phyloP scores from a whole-genome alignment of 768 basidiomycete species.

The Boletus sp. region DNA sequence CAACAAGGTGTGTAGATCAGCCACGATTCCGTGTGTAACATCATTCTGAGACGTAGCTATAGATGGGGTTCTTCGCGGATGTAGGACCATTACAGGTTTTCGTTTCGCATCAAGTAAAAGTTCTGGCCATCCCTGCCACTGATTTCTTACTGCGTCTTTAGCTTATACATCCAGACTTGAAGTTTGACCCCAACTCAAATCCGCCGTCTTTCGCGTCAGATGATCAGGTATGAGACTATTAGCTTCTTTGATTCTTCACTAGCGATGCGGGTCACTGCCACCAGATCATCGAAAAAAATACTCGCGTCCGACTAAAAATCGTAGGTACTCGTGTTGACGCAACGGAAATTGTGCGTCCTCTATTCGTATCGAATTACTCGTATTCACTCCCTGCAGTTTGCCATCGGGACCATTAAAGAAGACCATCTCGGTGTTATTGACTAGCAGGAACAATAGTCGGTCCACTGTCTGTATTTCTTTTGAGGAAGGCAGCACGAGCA shows the following conservation, averaged over 20 bases:
- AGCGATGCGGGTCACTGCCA: background rate
- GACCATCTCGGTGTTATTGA: conserved; percentile 95
- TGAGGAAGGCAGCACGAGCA: conserved; percentile 9
- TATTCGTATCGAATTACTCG: background rate
- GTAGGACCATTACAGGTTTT: conserved; percentile 94
- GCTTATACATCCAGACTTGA: conserved; percentile 93
- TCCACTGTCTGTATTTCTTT: background rate
- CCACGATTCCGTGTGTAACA: background rate
- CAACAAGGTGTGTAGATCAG: conserved; percentile 67
- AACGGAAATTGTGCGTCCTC: conserved; percentile 83
- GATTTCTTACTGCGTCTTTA: conserved; percentile 31
- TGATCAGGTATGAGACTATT: conserved; percentile 58
- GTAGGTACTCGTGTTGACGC: conserved; percentile 98
- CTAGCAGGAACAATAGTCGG: conserved; percentile 29
- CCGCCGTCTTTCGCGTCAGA: conserved; percentile 96
- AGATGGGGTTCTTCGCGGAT: conserved; percentile 99
- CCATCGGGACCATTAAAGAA: conserved; percentile 97
- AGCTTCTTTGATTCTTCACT: background rate
- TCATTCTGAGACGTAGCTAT: conserved; percentile 1
- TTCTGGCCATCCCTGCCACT: conserved; percentile 21
- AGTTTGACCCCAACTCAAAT: conserved; percentile 93
- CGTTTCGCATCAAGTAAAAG: conserved; percentile 84
- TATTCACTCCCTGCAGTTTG: conserved; percentile 59
- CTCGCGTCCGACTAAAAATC: conserved; percentile 89
- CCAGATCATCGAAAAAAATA: conserved; percentile 92